A percentile compares a stretch with the other conserved stretches of the same genome.
These are phyloP conservation scores for Suillus spraguei DNA, from an alignment of 768 basidiomycete species.

Conservation along the genomic window DNA sequence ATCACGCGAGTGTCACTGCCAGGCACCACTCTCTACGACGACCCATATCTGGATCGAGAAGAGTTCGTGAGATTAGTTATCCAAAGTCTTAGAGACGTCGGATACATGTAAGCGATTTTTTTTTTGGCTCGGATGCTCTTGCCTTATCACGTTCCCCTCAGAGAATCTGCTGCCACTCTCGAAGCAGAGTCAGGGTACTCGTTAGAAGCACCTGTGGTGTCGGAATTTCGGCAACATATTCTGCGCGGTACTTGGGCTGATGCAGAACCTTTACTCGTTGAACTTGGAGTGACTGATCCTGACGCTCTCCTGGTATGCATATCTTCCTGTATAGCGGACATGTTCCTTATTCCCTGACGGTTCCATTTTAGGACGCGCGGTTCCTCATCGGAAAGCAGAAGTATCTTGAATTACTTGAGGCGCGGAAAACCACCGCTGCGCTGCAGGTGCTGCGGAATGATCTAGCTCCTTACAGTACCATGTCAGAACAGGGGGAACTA, in stretches of 20 bases:
- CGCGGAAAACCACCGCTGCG: conserved; percentile 76
- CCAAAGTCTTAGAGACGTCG: conserved; percentile 88
- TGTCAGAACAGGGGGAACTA: conserved; percentile 79
- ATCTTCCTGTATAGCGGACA: conserved; percentile 22
- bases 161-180: conserved; percentile 85
- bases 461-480: conserved; percentile 78
- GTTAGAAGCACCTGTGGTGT: conserved; percentile 76
- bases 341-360: conserved; percentile 21
- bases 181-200: conserved; percentile 93
- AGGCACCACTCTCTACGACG: conserved; percentile 76
- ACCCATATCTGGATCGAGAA: conserved; percentile 80
- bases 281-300: conserved; percentile 68
- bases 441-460: conserved; percentile 86
- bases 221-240: conserved; percentile 79
- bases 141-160: conserved; percentile 37
- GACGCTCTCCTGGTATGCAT: conserved; percentile 66
- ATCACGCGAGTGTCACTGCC: conserved; percentile 67
- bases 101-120: conserved; percentile 57
- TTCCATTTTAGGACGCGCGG: conserved; percentile 61
- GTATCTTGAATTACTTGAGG: conserved; percentile 91
- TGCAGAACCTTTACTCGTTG: conserved; percentile 69
- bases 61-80: conserved; percentile 90
- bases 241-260: conserved; percentile 80
- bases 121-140: conserved; percentile 10
- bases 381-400: conserved; percentile 95